These are phyloP conservation scores for Blastocystis sp. DNA, from an alignment of 352 stramenopile species.

Conservation along the genomic window DNA sequence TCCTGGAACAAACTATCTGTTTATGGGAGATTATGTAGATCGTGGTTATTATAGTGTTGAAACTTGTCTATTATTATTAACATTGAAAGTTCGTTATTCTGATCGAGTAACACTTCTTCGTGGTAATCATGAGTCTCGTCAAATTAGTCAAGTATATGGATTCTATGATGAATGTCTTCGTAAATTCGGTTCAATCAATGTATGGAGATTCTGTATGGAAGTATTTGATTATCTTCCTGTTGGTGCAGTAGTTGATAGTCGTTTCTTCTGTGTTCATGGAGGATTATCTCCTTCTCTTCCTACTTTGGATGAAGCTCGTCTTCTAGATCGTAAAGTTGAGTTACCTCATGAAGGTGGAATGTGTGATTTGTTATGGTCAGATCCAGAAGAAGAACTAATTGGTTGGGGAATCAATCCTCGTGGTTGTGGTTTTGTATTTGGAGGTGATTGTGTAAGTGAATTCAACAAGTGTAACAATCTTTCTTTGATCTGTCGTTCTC, in stretches of 20 bases:
- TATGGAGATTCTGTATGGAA: constrained; percentile 97
- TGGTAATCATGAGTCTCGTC: too few species aligned
- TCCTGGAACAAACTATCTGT: constrained; percentile 97
- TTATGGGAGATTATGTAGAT: constrained; percentile 99
- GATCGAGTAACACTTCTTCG: constrained; percentile 96
- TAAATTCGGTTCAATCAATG: constrained; percentile 95
- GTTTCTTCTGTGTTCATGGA: constrained; percentile 97
- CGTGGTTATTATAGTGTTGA: too few species aligned
- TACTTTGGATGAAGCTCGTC: constrained; percentile 24
- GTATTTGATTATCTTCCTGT: constrained; percentile 99
- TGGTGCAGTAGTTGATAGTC: constrained; percentile 94
- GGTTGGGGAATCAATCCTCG: too few species aligned
- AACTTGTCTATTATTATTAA: constrained; percentile 92
- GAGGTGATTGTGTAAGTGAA: too few species aligned
- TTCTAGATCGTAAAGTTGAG: constrained; percentile 53
- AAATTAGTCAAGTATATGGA: too few species aligned
- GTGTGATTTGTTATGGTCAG: constrained; percentile 62
- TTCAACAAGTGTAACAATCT: too few species aligned
- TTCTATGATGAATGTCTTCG: constrained; percentile 92
- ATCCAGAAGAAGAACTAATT: too few species aligned
- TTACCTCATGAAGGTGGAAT: constrained; percentile 58
- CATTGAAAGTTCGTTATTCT: constrained; percentile 95
- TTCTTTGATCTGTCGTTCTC: too few species aligned
- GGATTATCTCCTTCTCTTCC: constrained; percentile 76
- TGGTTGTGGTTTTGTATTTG: too few species aligned